Evolutionary conservation across 2,329 filamentous ascomycete species (phyloP), one percentile per base, ranked within the genome.

Genomic region (Huntiella bhutanensis): DNA sequence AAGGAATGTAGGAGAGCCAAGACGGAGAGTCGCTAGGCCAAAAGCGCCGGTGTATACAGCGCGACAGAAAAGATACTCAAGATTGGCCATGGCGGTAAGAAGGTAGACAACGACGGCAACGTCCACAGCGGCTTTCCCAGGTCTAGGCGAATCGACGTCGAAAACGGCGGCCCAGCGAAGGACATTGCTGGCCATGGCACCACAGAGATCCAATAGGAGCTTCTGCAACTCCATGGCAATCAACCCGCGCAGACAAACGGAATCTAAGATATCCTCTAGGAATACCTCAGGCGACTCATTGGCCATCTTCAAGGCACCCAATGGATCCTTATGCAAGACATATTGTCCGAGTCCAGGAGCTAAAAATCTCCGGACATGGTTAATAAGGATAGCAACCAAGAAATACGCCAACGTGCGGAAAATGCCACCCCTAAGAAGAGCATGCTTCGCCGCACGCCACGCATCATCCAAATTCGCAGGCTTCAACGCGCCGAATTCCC

Each of bases 331-430:
- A 52, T 57, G 57, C 10, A 58, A 42, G 8, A 49, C 43, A 32
- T 58, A 60, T 16, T 56, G 51, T 3, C 55, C 57, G 0, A 60
- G 48, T 53, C 51, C 56, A 5, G 58, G 60, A 8, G 46, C 37
- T 0, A 64, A 47, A n/a, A 58, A 52, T 15, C 60, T 54, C 4
- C 61, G 58, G 12, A 63, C 53, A 51, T 68, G 64, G 55, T 66
- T 60, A 19, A 59, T 37, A 10, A 65, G 49, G 12, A 62, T 56
- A 43, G 64, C 64, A 35, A 57, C 54, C 11, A 56, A 35, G 38
- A 63, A 53, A 42, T 56, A 55, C 1, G 53, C 50, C 10, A 59
- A 52, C 1, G 53, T 53, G 4, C 51, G 45, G 5, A 52, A 48
- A 49, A 56, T 52, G 33, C 57, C 56, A 38, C 54, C 49, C 6